A percentile compares a stretch with the other conserved stretches of the same genome.
Conservation (phyloP, 2,329 filamentous ascomycete genomes). For the Verticillium klebahnii region DNA sequence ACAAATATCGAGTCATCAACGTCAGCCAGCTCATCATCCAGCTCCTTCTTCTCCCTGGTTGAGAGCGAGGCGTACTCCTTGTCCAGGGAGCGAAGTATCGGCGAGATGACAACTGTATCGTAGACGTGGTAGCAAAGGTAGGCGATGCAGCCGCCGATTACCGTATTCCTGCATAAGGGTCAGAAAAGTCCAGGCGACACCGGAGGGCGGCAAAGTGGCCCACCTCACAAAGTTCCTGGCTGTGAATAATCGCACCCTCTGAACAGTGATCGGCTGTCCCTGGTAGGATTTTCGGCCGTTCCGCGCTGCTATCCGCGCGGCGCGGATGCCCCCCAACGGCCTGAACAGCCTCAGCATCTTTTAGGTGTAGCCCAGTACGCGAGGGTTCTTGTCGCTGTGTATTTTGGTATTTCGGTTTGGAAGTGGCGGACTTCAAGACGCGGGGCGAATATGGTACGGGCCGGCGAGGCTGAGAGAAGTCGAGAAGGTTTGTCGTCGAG, state of each 20-base stretch:
- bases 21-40: conserved; percentile 33
- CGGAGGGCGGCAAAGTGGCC: background rate
- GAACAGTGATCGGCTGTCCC: conserved; percentile 7
- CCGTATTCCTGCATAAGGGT: conserved; percentile 11
- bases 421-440: background rate
- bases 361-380: background rate
- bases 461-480: background rate
- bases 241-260: conserved; percentile 7
- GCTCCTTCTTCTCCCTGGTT: conserved; percentile 36
- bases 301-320: conserved; percentile 7
- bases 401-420: background rate
- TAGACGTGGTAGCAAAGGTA: conserved; percentile 39
- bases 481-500: background rate
- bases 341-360: conserved; percentile 7
- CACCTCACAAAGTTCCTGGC: background rate
- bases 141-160: conserved; percentile 25
- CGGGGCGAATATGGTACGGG: background rate
- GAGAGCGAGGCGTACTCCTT: conserved; percentile 36
- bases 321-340: conserved; percentile 6
- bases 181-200: background rate
- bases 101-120: conserved; percentile 38
- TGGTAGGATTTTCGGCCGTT: background rate
- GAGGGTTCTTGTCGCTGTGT: background rate
- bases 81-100: conserved; percentile 36
- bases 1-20: conserved; percentile 50